Evolutionary conservation across 768 basidiomycete species (phyloP).

Genomic region (Boletus rex-veris): DNA sequence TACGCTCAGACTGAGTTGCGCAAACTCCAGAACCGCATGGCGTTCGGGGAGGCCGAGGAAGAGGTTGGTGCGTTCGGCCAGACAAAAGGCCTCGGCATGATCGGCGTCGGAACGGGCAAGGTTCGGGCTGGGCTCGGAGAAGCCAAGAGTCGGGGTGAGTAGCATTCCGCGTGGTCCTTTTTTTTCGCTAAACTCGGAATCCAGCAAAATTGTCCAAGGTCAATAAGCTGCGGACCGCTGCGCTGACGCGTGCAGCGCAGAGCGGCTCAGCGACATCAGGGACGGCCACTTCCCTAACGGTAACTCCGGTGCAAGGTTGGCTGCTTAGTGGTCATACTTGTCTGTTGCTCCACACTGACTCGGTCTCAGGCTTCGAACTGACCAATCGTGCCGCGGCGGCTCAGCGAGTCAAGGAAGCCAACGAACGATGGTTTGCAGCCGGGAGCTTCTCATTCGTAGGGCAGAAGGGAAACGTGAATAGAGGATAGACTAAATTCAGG

Average conservation of each 20-base stretch:
- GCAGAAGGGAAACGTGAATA: conserved; percentile 40
- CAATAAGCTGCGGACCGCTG: conserved; percentile 86
- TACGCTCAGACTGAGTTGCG: conserved; percentile 95
- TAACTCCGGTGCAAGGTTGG: conserved; percentile 93
- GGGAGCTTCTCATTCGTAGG: conserved; percentile 81
- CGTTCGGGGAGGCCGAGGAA: conserved; percentile 91
- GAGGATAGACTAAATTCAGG: conserved; percentile 16
- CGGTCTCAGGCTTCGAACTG: conserved; percentile 71
- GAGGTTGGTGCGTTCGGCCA: conserved; percentile 97
- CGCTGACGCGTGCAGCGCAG: conserved; percentile 74
- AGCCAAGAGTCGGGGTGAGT: conserved; percentile 84
- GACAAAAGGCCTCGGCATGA: conserved; percentile 98
- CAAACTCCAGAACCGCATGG: conserved; percentile 96
- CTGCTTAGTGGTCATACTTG: neutral
- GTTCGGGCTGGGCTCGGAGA: conserved; percentile 87
- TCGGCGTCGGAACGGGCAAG: conserved; percentile 82
- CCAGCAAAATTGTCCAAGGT: conserved; percentile 94
- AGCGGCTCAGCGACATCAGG: conserved; percentile 58
- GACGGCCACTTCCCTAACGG: conserved; percentile 86
- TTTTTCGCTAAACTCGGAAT: conserved; percentile 1
- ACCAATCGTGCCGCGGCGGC: conserved; percentile 86
- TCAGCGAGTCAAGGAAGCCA: conserved; percentile 91
- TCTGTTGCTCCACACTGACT: conserved; percentile 11
- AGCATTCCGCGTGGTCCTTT: neutral
- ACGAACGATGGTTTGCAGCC: conserved; percentile 93